Base-by-base conservation (phyloP, 495 filamentous ascomycete species). In the Tuber calosporum region DNA sequence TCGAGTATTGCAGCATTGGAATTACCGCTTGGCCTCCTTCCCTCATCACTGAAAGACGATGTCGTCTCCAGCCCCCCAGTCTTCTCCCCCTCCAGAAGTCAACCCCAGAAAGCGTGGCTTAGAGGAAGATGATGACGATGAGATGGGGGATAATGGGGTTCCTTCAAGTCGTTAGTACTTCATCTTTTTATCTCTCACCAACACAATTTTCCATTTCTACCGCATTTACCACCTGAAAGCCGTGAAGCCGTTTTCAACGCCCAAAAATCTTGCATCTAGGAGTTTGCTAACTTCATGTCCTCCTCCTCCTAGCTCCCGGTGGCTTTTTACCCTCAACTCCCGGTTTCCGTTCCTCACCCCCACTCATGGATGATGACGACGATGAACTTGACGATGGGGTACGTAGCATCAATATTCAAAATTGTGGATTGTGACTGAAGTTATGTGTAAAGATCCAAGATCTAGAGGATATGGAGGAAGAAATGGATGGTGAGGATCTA, bases 381-480 rank as follows among this genome's bases (percentile, higher is more conserved):
- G 79, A 78, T 17, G 79, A 81, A 43, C 75, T 80, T 41, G 79
- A 81, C 20, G 79, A 81, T 76, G 76, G 77, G 71, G 76, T 79
- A 58, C 75, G 77, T 37, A 48, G 38, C 20, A 22, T 36, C 17
- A 62, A 36, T 45, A 30, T 9, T n/a, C 30, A 13, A 71, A 67
- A 6, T 68, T 68, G 30, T 34, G 43, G n/a, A n/a, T 34, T 11
- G 34, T 45, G 69, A 68, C 20, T 62, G 26, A 62, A 34, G 26
- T 53, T 34, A 34, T 11, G 26, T 6, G 13, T 45, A 43, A 22
- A 80, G 75, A 71, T 81, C 66, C 34, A 42, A 72, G 96, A 99
- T 79, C 87, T 93, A 67, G 96, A 98, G 77, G 96, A 99, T 83
- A 88, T 93, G 88, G 96, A 94, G 17, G 96, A 98, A 82, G 95